Conservation (phyloP, 257 asterid genomes). For the Osmanthus fragrans region DNA sequence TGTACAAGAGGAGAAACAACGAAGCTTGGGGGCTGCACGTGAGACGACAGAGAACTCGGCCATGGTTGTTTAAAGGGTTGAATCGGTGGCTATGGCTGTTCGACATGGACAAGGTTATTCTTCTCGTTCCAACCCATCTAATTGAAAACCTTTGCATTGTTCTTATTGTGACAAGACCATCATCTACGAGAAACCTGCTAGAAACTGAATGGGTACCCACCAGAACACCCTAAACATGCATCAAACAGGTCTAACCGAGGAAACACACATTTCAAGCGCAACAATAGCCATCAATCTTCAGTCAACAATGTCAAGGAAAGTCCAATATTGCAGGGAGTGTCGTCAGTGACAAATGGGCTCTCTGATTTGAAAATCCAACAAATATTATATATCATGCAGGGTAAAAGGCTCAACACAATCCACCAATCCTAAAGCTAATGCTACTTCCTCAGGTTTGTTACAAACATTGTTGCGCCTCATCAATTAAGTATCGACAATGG, state of each 20-base stretch:
- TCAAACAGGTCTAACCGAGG: background rate
- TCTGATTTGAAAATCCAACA: constrained; percentile 7
- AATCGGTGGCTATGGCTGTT: too few relatives aligned
- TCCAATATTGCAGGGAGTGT: background rate
- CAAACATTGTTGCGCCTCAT: too few relatives aligned
- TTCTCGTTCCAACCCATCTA: background rate
- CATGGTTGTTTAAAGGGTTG: too few relatives aligned
- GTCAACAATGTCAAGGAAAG: too few relatives aligned
- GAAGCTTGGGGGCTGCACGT: too few relatives aligned
- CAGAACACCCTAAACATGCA: background rate
- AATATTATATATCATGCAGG: constrained; percentile 3
- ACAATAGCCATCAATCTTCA: background rate
- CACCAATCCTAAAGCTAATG: background rate
- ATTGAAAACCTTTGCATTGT: background rate
- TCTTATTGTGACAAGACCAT: constrained; percentile 1
- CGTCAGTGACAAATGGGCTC: constrained; percentile 2
- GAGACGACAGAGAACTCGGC: too few relatives aligned
- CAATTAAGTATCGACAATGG: too few relatives aligned
- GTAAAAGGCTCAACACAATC: background rate
- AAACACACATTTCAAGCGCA: too few relatives aligned
- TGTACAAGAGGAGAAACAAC: too few relatives aligned
- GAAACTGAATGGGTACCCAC: background rate
- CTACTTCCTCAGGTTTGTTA: too few relatives aligned
- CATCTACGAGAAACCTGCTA: background rate
- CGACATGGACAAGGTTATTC: background rate